Base-by-base conservation (phyloP, 2,329 filamentous ascomycete genomes). In the Colletotrichum trifolii region DNA sequence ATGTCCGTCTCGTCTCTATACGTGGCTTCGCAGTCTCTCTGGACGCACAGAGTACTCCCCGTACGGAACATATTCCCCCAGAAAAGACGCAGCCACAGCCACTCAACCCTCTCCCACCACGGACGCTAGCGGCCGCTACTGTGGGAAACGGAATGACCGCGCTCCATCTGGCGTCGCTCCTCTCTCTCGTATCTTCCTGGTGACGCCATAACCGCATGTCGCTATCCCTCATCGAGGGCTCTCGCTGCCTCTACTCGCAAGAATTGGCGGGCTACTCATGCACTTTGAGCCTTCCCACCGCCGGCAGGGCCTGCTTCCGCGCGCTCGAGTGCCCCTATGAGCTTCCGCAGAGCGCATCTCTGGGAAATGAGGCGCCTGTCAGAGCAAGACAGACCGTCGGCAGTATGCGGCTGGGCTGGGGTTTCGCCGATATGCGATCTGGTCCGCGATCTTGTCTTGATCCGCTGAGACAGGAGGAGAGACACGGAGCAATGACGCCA, bases 111-210 rank as follows among this genome's bases (percentile, higher is more conserved):
- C 54, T 46, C 49, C 56, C 50, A 65, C 61, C 56, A 53, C 64
- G 60, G 60, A 55, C 60, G 49, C 58, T 65, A 65, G 62, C 62
- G 58, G 52, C 47, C 58, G 52, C 62, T 65, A 62, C 62, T 65
- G 62, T 65, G 62, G 62, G 52, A 65, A 65, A 65, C 62, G 62
- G 62, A 65, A 62, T 65, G 62, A 49, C 62, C 62, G 62, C 47
- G 58, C 62, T 65, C 62, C 62, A 65, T 62, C 36, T 61, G 58
- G 62, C 62, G 62, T 57, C 56, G 61, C 62, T 65, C 25, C 46
- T 56, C 45, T 62, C 62, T 53, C 62, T 65, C 62, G 62, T 65
- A 65, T 65, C 62, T 50, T 62, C 52, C 54, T 58, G 47, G 62
- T 65, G 62, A 65, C 62, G 62, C 62, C 58, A 65, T 65, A 62